Base-by-base conservation (phyloP, 2,329 filamentous ascomycete genomes). In the Stachybotrys chartarum region DNA sequence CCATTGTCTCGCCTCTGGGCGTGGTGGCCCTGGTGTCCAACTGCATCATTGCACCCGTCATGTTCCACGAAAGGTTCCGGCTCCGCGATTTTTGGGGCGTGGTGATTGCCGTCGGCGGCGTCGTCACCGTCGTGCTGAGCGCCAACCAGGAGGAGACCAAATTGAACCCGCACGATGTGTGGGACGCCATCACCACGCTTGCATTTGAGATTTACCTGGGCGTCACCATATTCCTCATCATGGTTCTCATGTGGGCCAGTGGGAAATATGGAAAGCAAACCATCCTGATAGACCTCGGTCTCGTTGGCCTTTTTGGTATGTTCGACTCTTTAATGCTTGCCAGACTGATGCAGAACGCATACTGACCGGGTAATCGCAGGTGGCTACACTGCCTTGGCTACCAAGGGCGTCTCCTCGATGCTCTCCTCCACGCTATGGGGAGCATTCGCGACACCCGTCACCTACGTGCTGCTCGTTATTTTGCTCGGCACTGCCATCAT, bases 11-110 rank as follows among this genome's bases (percentile, higher is more conserved):
- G 39, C 94, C 94, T 0, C 78, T 99, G 6, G 94, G 94, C 10
- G 94, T 99, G n/a, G 94, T 99, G 12, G 94, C 94, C 2, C 78
- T 99, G 59, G 86, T 99, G 50, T 96, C 92, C 49, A 99, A 99
- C 73, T 99, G 94, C 71, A 83, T 99, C 57, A 96, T 99, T 68
- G 94, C 94, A 3, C 94, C 94, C 1, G 85, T 94, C 59, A 86
- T 99, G 78, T 86, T 99, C 61, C 92, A 96, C 67, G 94, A 99
- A 73, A 80, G 79, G 52, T 97, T 99, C 66, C 86, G 94, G 39
- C 80, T 79, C 62, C 84, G 91, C 52, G 94, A 99, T 71, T 87
- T 91, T 50, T 85, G 90, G 75, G 94, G 94, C 10, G 93, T 99
- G 6, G 70, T 96, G 31, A 84, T 97, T 60, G 90, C 94, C 30